A percentile compares a stretch with the other conserved stretches of the same genome.
phyloP scores from a whole-genome alignment of 2,329 filamentous ascomycete genomes.

The Colletotrichum salicis region DNA sequence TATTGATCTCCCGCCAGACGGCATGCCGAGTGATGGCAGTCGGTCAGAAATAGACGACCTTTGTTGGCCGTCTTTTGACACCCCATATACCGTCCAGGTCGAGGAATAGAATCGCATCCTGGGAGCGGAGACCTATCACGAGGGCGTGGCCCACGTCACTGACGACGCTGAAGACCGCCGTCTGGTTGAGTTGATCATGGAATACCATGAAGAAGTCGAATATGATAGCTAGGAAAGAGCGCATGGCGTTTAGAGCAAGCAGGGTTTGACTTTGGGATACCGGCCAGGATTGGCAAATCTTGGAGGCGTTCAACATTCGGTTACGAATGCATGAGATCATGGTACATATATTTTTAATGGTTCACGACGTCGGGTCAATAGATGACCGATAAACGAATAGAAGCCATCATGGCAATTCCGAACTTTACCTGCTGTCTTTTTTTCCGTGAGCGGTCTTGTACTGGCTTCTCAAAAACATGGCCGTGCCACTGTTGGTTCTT shows the following conservation, averaged over 20 bases:
- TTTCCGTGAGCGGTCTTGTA: background rate
- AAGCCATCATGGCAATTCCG: background rate
- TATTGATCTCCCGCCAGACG: background rate
- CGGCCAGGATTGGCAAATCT: background rate
- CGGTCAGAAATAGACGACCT: background rate
- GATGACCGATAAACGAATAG: conserved; percentile 27
- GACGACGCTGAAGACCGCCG: background rate
- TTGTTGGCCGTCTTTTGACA: background rate
- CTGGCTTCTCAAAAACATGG: background rate
- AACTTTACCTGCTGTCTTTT: background rate
- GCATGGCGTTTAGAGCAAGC: conserved; percentile 12
- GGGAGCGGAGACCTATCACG: background rate
- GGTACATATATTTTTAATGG: background rate
- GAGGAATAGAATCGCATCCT: background rate
- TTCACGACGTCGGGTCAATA: conserved; percentile 18
- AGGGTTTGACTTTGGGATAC: background rate
- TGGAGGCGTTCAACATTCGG: conserved; percentile 14
- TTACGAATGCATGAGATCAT: conserved; percentile 19
- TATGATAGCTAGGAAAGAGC: background rate
- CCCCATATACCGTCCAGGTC: background rate
- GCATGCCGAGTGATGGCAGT: background rate
- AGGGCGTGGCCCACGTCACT: background rate
- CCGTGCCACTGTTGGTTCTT: background rate
- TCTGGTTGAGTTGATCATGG: background rate
- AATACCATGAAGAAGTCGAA: background rate